Conservation (phyloP, 2,329 filamentous ascomycete species). For the Fusarium verticillioides region DNA sequence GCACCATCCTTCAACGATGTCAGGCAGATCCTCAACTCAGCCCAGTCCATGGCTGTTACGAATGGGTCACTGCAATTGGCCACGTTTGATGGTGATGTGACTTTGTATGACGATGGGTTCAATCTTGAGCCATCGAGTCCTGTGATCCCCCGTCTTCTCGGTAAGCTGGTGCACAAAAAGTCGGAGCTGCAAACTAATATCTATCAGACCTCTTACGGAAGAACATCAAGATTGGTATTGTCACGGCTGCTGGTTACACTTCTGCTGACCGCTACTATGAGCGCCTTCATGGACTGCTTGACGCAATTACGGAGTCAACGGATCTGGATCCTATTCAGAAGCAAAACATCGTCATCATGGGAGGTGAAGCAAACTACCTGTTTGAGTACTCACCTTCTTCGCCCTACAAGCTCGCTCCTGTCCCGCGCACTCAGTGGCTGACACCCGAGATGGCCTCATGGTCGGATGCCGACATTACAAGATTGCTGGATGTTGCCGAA, state of each 20-base stretch:
- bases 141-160: constrained; percentile 73
- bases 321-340: constrained; percentile 74
- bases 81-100: constrained; percentile 98
- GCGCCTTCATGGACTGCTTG: constrained; percentile 86
- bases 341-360: constrained; percentile 88
- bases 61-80: constrained; percentile 82
- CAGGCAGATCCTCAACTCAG: constrained; percentile 90
- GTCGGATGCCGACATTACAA: constrained; percentile 79
- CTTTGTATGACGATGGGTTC: constrained; percentile 90
- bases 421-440: constrained; percentile 75
- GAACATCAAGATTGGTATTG: constrained; percentile 89
- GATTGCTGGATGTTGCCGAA: constrained; percentile 90
- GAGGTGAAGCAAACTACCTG: constrained; percentile 95
- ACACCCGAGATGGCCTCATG: constrained; percentile 82
- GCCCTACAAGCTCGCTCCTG: constrained; percentile 74
- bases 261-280: constrained; percentile 87
- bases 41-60: constrained; percentile 92
- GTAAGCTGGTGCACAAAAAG: constrained; percentile 45
- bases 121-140: constrained; percentile 80
- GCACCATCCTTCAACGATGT: constrained; percentile 98
- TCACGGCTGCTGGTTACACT: constrained; percentile 95
- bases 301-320: constrained; percentile 73
- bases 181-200: neutral
- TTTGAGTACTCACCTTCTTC: constrained; percentile 79
- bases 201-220: constrained; percentile 73